Evolutionary conservation across 140 eudicot species (phyloP), one percentile per base, ranked within the genome.

Genomic region (Cichorium intybus): DNA sequence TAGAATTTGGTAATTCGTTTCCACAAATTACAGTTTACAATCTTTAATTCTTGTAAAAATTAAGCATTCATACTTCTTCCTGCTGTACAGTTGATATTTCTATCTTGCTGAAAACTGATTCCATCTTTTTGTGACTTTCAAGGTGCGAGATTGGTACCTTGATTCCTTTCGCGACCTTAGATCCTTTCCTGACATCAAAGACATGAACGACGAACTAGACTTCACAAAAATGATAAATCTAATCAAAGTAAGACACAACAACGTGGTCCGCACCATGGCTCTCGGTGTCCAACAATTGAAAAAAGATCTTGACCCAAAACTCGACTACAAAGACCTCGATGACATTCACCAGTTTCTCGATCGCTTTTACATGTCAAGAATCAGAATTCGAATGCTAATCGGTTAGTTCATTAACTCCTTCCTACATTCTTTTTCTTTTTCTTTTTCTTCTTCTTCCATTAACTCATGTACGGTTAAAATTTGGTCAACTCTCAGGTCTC

Each of bases 141-240:
- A 88, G 97, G 97, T 91, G 39, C 76, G 91, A 43, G 97, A 87
- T 82, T 91, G 97, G 97, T 91, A 91, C 71, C 64, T 91, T 73
- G 96, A 91, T 70, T 91, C 97, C 11, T 91, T 91, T 54, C 95
- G 89, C 22, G 96, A 91, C 65, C 88, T 91, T 52, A 78, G 96
- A 80, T 75, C 95, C 17, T 82, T 82, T 65, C 95, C 96, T 35
- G 89, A 82, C 10, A 85, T 91, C 62, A 91, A 84, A 64, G 80
- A 82, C 70, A 74, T 46, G 10, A 91, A 65, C 37, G 91, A 84
- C 24, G 97, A 91, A 58, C 57, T 71, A 74, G 85, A 82, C 0
- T 91, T 91, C 37, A 91, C 96, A 2, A 61, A 87, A 66, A 91
- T 87, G 97, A 82, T 91, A 59, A 82, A 85, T 65, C 51, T 87